Evolutionary conservation across 768 basidiomycete species (phyloP).

Genomic region (Trametes villosa): DNA sequence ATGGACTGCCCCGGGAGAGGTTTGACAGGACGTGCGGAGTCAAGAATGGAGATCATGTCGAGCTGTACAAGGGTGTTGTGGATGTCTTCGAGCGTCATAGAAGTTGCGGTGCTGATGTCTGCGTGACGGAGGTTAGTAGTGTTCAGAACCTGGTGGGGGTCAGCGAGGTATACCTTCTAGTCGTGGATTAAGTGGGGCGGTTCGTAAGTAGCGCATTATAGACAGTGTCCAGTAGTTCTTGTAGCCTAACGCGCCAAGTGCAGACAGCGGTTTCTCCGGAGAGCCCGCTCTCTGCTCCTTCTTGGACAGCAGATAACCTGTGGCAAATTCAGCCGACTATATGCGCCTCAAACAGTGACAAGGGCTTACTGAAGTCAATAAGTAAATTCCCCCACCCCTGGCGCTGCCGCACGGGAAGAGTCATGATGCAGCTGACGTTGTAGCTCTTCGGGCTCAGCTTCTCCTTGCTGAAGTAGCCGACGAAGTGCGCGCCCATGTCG

Average conservation of each 20-base stretch:
- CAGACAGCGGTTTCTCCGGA: slow-evolving; percentile 95
- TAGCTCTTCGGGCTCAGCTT: slow-evolving; percentile 95
- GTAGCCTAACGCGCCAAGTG: slow-evolving; percentile 92
- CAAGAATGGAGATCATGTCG: slow-evolving; percentile 68
- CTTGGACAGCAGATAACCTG: slow-evolving; percentile 95
- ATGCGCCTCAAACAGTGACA: background rate
- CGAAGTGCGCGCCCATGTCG: slow-evolving; percentile 88
- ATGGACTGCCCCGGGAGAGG: slow-evolving; percentile 81
- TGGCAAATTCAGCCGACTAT: slow-evolving; percentile 8
- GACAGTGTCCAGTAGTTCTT: slow-evolving; percentile 92
- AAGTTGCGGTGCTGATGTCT: slow-evolving; percentile 87
- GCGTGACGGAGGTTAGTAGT: slow-evolving; percentile 16
- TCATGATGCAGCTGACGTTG: slow-evolving; percentile 99
- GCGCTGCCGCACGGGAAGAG: slow-evolving; percentile 90
- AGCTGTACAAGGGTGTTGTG: slow-evolving; percentile 72
- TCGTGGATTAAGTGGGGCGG: slow-evolving; percentile 60
- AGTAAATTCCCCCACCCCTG: slow-evolving; percentile 97
- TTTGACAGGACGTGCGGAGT: slow-evolving; percentile 53
- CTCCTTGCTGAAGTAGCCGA: slow-evolving; percentile 99
- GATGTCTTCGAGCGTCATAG: slow-evolving; percentile 91
- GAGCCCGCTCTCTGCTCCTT: slow-evolving; percentile 91
- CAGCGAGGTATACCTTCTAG: slow-evolving; percentile 67
- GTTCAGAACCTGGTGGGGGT: slow-evolving; percentile 10
- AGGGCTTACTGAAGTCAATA: slow-evolving; percentile 93
- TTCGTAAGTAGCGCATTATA: slow-evolving; percentile 77